Conservation (phyloP, 2,329 filamentous ascomycete species). For the Chaetoscypha palmicola region DNA sequence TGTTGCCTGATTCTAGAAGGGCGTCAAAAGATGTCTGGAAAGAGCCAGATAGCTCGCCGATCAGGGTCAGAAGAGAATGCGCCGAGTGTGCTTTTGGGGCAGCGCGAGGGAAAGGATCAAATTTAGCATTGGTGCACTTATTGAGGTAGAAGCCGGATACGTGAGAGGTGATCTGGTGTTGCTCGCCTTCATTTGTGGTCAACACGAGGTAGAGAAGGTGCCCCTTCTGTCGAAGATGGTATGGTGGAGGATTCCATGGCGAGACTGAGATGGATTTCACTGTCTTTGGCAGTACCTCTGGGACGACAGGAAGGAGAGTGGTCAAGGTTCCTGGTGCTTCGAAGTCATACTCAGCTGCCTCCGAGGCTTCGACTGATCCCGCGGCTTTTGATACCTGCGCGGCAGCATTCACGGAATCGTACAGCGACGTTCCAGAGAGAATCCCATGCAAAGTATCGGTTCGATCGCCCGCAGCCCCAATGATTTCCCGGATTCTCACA, state of each 20-base stretch:
- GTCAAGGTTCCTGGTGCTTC: slow-evolving; percentile 59
- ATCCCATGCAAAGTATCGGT: slow-evolving; percentile 83
- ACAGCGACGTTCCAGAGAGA: slow-evolving; percentile 75
- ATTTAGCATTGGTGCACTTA: slow-evolving; percentile 90
- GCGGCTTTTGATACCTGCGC: slow-evolving; percentile 32
- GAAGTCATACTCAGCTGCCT: slow-evolving; percentile 71
- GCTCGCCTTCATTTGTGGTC: slow-evolving; percentile 90
- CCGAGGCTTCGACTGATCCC: slow-evolving; percentile 39
- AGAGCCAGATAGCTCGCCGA: slow-evolving; percentile 73
- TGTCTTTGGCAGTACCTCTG: slow-evolving; percentile 73
- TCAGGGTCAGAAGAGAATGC: slow-evolving; percentile 79
- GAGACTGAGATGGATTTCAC: slow-evolving; percentile 85
- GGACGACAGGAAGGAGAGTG: slow-evolving; percentile 61
- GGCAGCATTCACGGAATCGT: slow-evolving; percentile 58
- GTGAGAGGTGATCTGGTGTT: slow-evolving; percentile 87
- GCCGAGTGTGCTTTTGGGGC: slow-evolving; percentile 71
- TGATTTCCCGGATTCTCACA: slow-evolving; percentile 82
- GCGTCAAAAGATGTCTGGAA: slow-evolving; percentile 70
- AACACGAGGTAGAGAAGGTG: slow-evolving; percentile 86
- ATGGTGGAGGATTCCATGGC: slow-evolving; percentile 93
- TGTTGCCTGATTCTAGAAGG: slow-evolving; percentile 77
- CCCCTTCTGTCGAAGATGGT: slow-evolving; percentile 81
- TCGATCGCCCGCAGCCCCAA: slow-evolving; percentile 84
- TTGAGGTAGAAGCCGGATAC: slow-evolving; percentile 96
- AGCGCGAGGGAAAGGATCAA: slow-evolving; percentile 78